These are phyloP conservation scores for Phalaenopsis hybrid DNA, from an alignment of 116 monocot genomes.

Conservation along the genomic window DNA sequence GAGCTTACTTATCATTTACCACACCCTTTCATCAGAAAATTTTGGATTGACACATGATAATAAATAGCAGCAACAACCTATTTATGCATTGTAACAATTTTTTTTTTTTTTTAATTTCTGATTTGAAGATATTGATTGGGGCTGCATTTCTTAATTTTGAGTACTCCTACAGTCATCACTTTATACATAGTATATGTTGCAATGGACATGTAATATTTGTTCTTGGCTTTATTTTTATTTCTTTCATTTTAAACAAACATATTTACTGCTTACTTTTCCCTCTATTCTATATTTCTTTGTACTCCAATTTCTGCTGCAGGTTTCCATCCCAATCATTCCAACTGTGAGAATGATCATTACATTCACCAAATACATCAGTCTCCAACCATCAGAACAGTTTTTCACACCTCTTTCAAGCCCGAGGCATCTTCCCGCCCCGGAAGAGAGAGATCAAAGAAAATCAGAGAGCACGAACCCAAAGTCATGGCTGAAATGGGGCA, in stretches of 20 bases:
- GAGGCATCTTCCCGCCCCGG: conserved; percentile 20
- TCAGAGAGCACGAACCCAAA: conserved; percentile 15
- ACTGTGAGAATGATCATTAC: conserved; percentile 48
- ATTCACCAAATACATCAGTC: conserved; percentile 44
- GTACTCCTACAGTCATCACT: not conserved
- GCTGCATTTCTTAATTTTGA: not conserved
- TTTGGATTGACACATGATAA: too few species aligned
- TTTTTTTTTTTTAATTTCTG: too few species aligned
- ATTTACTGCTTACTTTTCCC: not conserved
- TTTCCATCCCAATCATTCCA: conserved; percentile 48
- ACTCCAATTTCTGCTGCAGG: conserved; percentile 19
- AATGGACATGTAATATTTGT: not conserved
- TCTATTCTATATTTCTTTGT: not conserved
- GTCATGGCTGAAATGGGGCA: conserved; percentile 52
- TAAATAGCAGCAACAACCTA: too few species aligned
- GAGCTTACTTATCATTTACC: not conserved
- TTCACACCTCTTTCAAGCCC: conserved; percentile 60
- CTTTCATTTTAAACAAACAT: too few species aligned
- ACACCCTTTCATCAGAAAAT: too few species aligned
- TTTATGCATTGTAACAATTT: too few species aligned
- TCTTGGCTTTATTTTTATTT: not conserved
- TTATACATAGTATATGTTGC: not conserved
- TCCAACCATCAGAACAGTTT: conserved; percentile 44
- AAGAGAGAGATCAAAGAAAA: conserved; percentile 26
- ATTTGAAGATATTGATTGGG: too few species aligned